Conservation (phyloP, 2,329 filamentous ascomycete species). For the Aspergillus latus region DNA sequence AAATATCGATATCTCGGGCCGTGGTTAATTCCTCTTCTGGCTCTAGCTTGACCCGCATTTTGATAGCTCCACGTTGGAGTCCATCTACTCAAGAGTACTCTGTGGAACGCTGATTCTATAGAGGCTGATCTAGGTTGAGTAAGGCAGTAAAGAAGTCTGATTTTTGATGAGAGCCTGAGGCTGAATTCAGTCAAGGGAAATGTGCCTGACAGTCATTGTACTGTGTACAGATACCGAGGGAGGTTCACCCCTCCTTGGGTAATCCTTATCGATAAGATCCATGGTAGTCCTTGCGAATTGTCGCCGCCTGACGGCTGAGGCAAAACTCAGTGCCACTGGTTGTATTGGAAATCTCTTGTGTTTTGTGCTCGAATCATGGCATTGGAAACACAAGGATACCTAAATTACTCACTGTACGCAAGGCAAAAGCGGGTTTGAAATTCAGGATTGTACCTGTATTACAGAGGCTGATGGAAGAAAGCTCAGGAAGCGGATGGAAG, state of each 20-base stretch:
- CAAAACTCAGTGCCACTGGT: slow-evolving; percentile 5
- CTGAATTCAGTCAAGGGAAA: too few relatives aligned
- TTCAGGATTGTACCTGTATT: slow-evolving; percentile 8
- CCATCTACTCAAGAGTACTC: not conserved
- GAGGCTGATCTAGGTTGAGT: too few relatives aligned
- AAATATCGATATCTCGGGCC: slow-evolving; percentile 2
- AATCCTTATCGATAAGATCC: slow-evolving; percentile 13
- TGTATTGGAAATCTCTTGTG: not conserved
- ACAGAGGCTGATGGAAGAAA: slow-evolving; percentile 23
- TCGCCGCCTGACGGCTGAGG: slow-evolving; percentile 14
- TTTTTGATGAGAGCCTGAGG: too few relatives aligned
- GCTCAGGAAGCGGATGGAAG: slow-evolving; percentile 34
- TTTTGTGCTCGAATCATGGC: not conserved
- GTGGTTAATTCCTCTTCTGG: slow-evolving; percentile 13
- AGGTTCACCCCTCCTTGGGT: not conserved
- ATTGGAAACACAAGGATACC: not conserved
- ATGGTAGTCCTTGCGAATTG: not conserved
- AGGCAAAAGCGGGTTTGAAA: not conserved
- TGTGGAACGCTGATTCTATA: too few relatives aligned
- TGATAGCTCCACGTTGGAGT: slow-evolving; percentile 4
- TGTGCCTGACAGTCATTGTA: too few relatives aligned
- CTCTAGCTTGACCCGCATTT: slow-evolving; percentile 18
- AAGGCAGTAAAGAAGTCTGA: too few relatives aligned
- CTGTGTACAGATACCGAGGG: too few relatives aligned
- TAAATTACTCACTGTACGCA: not conserved